Evolutionary conservation across 192 early-diverging fungal genomes (phyloP).

Genomic region (Globomyces pollinis-pini): DNA sequence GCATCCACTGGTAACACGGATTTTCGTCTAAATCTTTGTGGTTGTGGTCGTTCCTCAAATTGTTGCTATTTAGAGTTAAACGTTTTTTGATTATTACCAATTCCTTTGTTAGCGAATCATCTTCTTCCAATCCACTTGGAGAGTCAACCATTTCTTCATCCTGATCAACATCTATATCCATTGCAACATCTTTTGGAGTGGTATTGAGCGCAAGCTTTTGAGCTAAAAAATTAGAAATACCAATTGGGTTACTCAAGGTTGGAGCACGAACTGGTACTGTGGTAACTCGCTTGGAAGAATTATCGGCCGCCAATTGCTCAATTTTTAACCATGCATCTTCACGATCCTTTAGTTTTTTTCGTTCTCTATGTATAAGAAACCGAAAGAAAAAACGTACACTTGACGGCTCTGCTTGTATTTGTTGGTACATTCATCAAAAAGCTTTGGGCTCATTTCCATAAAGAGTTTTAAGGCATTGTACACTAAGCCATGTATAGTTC

Average conservation of each 20-base stretch:
- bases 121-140: slow-evolving; percentile 27
- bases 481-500: slow-evolving; percentile 91
- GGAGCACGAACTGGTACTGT: slow-evolving; percentile 17
- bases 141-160: slow-evolving; percentile 13
- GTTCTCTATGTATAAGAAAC: slow-evolving; percentile 61
- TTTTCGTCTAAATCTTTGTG: slow-evolving; percentile 52
- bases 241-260: background rate
- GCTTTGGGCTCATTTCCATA: slow-evolving; percentile 89
- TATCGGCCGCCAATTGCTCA: slow-evolving; percentile 53
- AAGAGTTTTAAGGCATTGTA: slow-evolving; percentile 96
- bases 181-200: slow-evolving; percentile 5
- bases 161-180: slow-evolving; percentile 17
- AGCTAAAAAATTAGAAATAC: too few species aligned
- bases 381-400: slow-evolving; percentile 47
- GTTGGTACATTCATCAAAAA: slow-evolving; percentile 94
- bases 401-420: slow-evolving; percentile 87
- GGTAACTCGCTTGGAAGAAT: slow-evolving; percentile 33
- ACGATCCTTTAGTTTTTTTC: slow-evolving; percentile 70
- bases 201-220: background rate
- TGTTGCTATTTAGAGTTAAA: slow-evolving; percentile 8
- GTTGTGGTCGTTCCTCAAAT: slow-evolving; percentile 44
- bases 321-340: slow-evolving; percentile 74
- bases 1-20: slow-evolving; percentile 62
- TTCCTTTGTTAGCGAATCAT: slow-evolving; percentile 35
- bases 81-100: slow-evolving; percentile 28